phyloP scores from a whole-genome alignment of 257 asterid species.

The Forsythia suspensa region DNA sequence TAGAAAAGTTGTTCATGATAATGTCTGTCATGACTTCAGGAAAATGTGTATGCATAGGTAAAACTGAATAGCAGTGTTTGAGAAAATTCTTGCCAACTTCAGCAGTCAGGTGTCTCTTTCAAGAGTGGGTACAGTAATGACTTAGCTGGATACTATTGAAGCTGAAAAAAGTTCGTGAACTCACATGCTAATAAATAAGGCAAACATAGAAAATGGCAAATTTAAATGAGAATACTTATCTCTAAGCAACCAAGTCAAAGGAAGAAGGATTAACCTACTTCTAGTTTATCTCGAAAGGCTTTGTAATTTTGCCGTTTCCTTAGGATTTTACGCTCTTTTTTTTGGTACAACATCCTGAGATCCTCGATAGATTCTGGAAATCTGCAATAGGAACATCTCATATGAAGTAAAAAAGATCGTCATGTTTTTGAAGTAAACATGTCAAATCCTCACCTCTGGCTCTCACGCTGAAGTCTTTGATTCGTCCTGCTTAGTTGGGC shows the following conservation, averaged over 20 bases:
- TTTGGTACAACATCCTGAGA: slow-evolving; percentile 59
- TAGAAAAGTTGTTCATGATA: background rate
- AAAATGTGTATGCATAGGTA: background rate
- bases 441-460: slow-evolving; percentile 53
- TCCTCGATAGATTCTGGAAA: slow-evolving; percentile 82
- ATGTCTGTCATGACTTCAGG: background rate
- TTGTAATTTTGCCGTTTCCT: slow-evolving; percentile 65
- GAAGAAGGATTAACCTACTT: slow-evolving; percentile 48
- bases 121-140: background rate
- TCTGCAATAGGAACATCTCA: slow-evolving; percentile 43
- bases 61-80: background rate
- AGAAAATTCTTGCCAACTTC: slow-evolving; percentile 12
- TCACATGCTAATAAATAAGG: slow-evolving; percentile 1
- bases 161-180: slow-evolving; percentile 1
- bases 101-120: slow-evolving; percentile 11
- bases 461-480: slow-evolving; percentile 69
- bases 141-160: slow-evolving; percentile 11
- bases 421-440: slow-evolving; percentile 10
- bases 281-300: slow-evolving; percentile 63
- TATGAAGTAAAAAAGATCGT: slow-evolving; percentile 12
- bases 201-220: slow-evolving; percentile 13
- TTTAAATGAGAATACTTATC: slow-evolving; percentile 12
- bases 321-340: slow-evolving; percentile 65
- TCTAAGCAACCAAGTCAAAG: slow-evolving; percentile 21
- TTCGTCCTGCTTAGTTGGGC: slow-evolving; percentile 55